Conservation (phyloP, 2,329 filamentous ascomycete species). For the Lecanicillium sp. region DNA sequence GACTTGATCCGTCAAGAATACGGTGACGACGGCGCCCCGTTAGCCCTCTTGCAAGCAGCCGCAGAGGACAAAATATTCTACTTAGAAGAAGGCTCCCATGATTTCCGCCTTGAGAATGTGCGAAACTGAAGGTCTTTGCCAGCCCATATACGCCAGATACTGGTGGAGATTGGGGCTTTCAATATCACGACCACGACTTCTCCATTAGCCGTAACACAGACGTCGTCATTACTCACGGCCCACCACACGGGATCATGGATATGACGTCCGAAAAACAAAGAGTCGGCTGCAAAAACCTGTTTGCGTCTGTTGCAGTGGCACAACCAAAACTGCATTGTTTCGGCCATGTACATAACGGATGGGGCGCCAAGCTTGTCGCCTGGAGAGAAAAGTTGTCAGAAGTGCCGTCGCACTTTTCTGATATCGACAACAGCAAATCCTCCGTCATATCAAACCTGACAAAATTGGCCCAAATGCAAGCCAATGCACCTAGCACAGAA, state of each 20-base stretch:
- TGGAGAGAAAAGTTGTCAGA: slow-evolving; percentile 29
- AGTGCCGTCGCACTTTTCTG: slow-evolving; percentile 33
- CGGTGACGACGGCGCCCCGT: slow-evolving; percentile 27
- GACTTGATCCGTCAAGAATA: slow-evolving; percentile 19
- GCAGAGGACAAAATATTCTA: slow-evolving; percentile 22
- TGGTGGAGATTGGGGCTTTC: slow-evolving; percentile 32
- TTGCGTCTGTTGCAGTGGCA: slow-evolving; percentile 18
- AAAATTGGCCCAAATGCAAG: no score
- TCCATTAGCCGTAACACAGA: slow-evolving; percentile 17
- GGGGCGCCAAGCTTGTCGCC: slow-evolving; percentile 33
- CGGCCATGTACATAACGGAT: slow-evolving; percentile 24
- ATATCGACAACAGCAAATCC: slow-evolving; percentile 38
- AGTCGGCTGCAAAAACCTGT: slow-evolving; percentile 22
- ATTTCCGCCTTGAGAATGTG: slow-evolving; percentile 30
- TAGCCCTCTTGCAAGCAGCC: slow-evolving; percentile 17
- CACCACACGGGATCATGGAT: slow-evolving; percentile 33
- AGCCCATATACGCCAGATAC: slow-evolving; percentile 35
- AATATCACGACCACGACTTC: slow-evolving; percentile 28
- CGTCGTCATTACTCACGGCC: slow-evolving; percentile 26
- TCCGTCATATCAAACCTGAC: slow-evolving; percentile 16
- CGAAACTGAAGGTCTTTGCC: slow-evolving; percentile 31
- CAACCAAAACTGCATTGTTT: slow-evolving; percentile 28
- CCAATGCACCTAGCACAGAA: no score
- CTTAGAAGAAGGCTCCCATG: slow-evolving; percentile 33
- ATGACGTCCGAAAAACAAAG: slow-evolving; percentile 18